A percentile compares a stretch with the other conserved stretches of the same genome.
These are phyloP conservation scores for Rhizopogon rudus DNA, from an alignment of 768 basidiomycete species.

Conservation along the genomic window DNA sequence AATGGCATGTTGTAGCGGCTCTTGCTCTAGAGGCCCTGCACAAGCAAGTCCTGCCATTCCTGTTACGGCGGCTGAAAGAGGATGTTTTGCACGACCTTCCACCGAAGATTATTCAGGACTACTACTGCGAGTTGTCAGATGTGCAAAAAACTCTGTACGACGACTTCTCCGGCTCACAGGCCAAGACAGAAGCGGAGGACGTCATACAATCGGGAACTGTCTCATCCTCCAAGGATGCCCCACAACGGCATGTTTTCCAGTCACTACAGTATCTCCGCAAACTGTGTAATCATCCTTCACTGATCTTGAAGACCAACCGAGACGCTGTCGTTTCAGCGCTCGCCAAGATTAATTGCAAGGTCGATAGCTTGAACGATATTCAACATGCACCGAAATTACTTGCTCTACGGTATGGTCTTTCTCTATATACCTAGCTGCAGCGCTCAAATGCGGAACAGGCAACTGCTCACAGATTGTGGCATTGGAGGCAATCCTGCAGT, in stretches of 20 bases:
- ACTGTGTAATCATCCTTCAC: conserved; percentile 93
- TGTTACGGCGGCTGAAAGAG: conserved; percentile 93
- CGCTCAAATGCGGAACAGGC: conserved; percentile 41
- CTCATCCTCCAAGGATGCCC: conserved; percentile 32
- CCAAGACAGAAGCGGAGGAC: conserved; percentile 57
- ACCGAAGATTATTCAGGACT: conserved; percentile 99
- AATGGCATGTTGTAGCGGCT: conserved; percentile 54
- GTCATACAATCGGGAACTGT: conserved; percentile 40
- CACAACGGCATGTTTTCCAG: conserved; percentile 91
- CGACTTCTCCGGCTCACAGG: conserved; percentile 82
- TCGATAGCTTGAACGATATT: conserved; percentile 63
- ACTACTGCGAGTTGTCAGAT: conserved; percentile 95
- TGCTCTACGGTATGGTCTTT: conserved; percentile 69
- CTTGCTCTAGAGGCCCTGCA: conserved; percentile 93
- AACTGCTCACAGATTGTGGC: conserved; percentile 91
- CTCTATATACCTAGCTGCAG: not conserved
- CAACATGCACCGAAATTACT: conserved; percentile 91
- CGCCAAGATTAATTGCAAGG: conserved; percentile 43
- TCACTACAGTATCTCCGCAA: conserved; percentile 95
- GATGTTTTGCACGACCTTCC: conserved; percentile 94
- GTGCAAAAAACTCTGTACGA: conserved; percentile 94
- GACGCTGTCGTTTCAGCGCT: conserved; percentile 56
- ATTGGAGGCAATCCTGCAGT: conserved; percentile 57
- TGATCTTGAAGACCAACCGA: conserved; percentile 75
- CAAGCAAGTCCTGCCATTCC: conserved; percentile 98